Base-by-base conservation (phyloP, 306 rosid genomes). In the Prunus mira region DNA sequence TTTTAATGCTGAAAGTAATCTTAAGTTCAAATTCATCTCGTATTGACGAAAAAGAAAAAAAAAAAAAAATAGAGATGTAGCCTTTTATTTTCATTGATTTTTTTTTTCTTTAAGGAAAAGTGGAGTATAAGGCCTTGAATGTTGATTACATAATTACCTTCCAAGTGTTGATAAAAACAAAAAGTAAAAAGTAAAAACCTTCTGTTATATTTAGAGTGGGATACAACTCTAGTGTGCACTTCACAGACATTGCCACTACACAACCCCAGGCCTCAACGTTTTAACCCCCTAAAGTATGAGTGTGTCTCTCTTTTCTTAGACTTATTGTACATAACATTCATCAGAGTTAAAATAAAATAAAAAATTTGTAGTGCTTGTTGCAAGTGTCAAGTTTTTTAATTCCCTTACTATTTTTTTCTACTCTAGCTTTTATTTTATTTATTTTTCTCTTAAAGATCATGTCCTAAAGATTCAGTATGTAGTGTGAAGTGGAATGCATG, bases 401-500 rank as follows among this genome's bases (percentile, higher is more conserved):
- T 24, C 38, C 34, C 4, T 60, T 60, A 60, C 38, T 24, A 60
- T 62, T 28, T 28, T 43, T 28, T 62, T 32, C 45, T 18, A 30
- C 22, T 15, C 22, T 54, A 49, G 54, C 13, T 3, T 12, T 15
- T 49, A 49, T 25, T 8, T 25, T 54, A 12, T 12, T 15, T 49
- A 49, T 25, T 8, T 25, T n/a, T 10, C 58, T 57, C 67, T 58
- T 45, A 64, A 24, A 24, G 56, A 43, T 72, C 67, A 43, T 41
- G 67, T 58, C 65, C 65, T 65, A 12, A 14, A 20, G 24, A 54
- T 22, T 12, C 34, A 19, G 30, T n/a, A 2, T 30, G 58, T 68
- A 25, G 34, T 13, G 46, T 52, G n/a, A n/a, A 72, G 76, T 55
- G 65, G 52, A 55, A 72, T 55, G 22, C 76, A 72, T 38, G 34